Conservation (phyloP, 208 protist species). For the Trypanosoma congolense region DNA sequence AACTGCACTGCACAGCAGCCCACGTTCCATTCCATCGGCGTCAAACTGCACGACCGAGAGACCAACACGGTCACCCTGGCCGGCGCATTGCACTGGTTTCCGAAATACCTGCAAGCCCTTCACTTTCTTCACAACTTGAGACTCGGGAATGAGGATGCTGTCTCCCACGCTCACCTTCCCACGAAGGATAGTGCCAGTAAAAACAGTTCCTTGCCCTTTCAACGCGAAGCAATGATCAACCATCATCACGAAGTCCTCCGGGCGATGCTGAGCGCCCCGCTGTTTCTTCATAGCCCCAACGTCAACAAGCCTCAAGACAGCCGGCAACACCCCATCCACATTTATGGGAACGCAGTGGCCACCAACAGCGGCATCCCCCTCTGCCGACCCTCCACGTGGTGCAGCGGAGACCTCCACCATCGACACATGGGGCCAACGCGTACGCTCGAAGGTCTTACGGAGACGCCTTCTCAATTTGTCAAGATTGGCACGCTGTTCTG, state of each 20-base stretch:
- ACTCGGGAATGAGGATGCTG: conserved; percentile 83
- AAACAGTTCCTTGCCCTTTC: conserved; percentile 93
- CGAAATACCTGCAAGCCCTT: conserved; percentile 95
- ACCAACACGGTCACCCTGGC: conserved; percentile 88
- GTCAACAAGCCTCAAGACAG: conserved; percentile 31
- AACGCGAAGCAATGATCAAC: conserved; percentile 98
- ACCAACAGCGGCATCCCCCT: background rate
- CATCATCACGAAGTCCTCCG: conserved; percentile 87
- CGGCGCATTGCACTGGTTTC: conserved; percentile 67
- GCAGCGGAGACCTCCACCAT: conserved; percentile 70
- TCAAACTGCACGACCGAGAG: conserved; percentile 92
- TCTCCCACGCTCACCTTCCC: conserved; percentile 82
- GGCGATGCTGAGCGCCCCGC: conserved; percentile 1
- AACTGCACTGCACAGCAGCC: conserved; percentile 55
- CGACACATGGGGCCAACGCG: conserved; percentile 59
- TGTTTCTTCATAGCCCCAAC: conserved; percentile 22
- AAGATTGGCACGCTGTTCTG: conserved; percentile 28
- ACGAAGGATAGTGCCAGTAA: conserved; percentile 94
- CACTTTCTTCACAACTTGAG: conserved; percentile 74
- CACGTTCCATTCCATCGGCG: conserved; percentile 83
- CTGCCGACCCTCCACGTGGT: conserved; percentile 22
- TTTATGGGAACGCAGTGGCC: conserved; percentile 19
- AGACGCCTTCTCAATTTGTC: conserved; percentile 47
- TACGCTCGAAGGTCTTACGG: conserved; percentile 54
- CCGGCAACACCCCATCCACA: conserved; percentile 34